phyloP scores from a whole-genome alignment of 192 early-diverging fungal species.

The Anaeromyces robustus region DNA sequence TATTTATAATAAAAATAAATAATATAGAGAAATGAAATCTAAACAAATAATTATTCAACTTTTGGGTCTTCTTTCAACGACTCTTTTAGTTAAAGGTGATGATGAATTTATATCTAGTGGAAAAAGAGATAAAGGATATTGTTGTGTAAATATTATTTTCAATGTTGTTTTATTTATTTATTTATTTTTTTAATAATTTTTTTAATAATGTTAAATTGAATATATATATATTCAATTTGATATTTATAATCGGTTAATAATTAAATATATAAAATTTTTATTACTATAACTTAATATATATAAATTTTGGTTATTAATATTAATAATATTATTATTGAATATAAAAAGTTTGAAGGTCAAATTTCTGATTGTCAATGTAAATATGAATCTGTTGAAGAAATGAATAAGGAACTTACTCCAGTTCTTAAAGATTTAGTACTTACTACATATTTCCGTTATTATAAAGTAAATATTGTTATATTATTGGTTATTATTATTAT shows the following conservation, averaged over 20 bases:
- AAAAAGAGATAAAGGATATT: background rate
- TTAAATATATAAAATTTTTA: too few relatives aligned
- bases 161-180: too few relatives aligned
- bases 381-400: constrained; percentile 53
- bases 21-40: background rate
- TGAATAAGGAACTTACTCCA: constrained; percentile 55
- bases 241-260: too few relatives aligned
- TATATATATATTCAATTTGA: too few relatives aligned
- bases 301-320: too few relatives aligned
- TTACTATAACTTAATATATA: too few relatives aligned
- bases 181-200: too few relatives aligned
- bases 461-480: constrained; percentile 39
- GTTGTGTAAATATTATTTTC: background rate
- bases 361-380: constrained; percentile 52
- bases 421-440: constrained; percentile 60
- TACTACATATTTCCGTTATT: constrained; percentile 81
- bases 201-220: too few relatives aligned
- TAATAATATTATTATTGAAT: too few relatives aligned
- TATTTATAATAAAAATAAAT: background rate
- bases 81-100: background rate
- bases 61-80: background rate
- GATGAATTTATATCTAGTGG: background rate
- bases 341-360: constrained; percentile 10
- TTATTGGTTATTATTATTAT: too few relatives aligned
- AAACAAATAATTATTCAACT: background rate